Conservation (phyloP, 768 basidiomycete species). For the Pisolithus tinctorius region DNA sequence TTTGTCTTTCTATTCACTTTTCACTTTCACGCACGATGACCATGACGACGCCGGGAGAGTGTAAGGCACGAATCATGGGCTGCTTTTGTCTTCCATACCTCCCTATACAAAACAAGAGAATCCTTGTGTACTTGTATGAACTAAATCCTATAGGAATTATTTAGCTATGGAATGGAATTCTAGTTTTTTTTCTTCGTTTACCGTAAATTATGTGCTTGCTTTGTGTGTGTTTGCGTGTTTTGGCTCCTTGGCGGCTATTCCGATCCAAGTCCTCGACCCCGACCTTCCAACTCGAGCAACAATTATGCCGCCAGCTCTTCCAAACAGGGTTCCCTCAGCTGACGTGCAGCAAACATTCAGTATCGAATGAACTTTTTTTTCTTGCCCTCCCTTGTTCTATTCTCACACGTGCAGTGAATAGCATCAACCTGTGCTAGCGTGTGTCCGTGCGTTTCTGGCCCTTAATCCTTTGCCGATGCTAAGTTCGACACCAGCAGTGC, state of each 20-base stretch:
- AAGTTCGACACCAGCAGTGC: too few relatives aligned
- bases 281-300: constrained; percentile 1
- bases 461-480: too few relatives aligned
- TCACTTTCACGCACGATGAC: neutral
- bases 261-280: neutral
- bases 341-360: neutral
- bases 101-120: neutral
- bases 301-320: neutral
- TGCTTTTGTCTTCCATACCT: neutral
- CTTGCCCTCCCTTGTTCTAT: neutral
- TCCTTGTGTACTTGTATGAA: neutral
- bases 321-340: neutral
- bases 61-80: neutral
- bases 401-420: neutral
- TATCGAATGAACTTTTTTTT: neutral
- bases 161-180: constrained; percentile 2
- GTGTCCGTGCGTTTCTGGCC: too few relatives aligned
- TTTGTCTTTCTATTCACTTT: neutral
- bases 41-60: neutral
- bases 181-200: neutral
- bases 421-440: too few relatives aligned
- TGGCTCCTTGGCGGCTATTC: too few relatives aligned
- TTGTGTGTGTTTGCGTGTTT: neutral
- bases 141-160: neutral
- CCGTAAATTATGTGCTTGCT: neutral